Evolutionary conservation across 106 monocot species (phyloP).

Genomic region (Xerophyta viscosa): DNA sequence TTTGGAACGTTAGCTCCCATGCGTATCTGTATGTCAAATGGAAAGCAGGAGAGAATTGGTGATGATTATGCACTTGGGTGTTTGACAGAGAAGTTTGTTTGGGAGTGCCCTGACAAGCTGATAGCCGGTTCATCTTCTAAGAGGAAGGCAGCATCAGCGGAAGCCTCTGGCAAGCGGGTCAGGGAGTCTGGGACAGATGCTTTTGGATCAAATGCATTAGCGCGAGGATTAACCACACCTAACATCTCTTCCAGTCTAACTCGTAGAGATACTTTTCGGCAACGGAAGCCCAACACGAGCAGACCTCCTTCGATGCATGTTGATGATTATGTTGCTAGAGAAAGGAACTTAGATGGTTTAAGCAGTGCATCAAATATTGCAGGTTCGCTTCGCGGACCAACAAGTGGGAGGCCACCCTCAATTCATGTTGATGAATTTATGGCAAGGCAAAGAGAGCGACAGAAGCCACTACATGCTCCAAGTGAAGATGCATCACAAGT

Average conservation of each 20-base stretch:
- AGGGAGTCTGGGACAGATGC: slow-evolving; percentile 57
- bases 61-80: slow-evolving; percentile 16
- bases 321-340: slow-evolving; percentile 98
- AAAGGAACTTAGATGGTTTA: slow-evolving; percentile 82
- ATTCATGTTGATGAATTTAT: slow-evolving; percentile 99
- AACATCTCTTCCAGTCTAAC: slow-evolving; percentile 43
- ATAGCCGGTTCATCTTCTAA: slow-evolving; percentile 37
- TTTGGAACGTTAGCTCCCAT: slow-evolving; percentile 23
- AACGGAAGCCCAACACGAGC: slow-evolving; percentile 96
- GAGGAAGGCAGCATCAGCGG: slow-evolving; percentile 54
- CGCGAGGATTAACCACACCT: slow-evolving; percentile 35
- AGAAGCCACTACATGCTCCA: slow-evolving; percentile 40
- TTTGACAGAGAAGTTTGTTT: slow-evolving; percentile 59
- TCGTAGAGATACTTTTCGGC: slow-evolving; percentile 93
- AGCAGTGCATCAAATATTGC: slow-evolving; percentile 49
- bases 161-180: slow-evolving; percentile 47
- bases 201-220: slow-evolving; percentile 40
- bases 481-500: slow-evolving; percentile 46
- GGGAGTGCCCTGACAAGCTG: slow-evolving; percentile 80
- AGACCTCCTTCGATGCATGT: slow-evolving; percentile 99
- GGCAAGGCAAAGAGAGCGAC: slow-evolving; percentile 90
- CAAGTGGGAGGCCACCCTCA: slow-evolving; percentile 92
- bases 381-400: slow-evolving; percentile 57
- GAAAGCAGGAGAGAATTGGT: slow-evolving; percentile 22
- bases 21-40: slow-evolving; percentile 45